These are phyloP conservation scores for Xerocomus brunneocitrinus DNA, from an alignment of 768 basidiomycete species.

Conservation along the genomic window DNA sequence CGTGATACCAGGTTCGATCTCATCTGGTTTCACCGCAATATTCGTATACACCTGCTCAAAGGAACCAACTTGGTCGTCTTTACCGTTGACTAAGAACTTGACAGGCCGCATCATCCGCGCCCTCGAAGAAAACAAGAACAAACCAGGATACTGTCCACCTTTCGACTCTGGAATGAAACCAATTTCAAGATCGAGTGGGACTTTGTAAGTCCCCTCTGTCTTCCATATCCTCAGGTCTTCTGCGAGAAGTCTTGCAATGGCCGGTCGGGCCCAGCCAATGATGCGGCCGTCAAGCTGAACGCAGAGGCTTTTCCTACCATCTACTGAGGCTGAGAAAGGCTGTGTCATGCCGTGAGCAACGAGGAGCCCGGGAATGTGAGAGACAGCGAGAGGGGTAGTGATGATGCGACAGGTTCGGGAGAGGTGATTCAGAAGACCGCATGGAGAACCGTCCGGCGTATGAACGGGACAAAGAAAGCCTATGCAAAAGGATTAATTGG, in stretches of 20 bases:
- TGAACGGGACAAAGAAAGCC: slow-evolving; percentile 98
- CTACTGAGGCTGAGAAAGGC: slow-evolving; percentile 71
- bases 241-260: slow-evolving; percentile 76
- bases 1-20: slow-evolving; percentile 70
- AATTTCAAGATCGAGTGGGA: slow-evolving; percentile 93
- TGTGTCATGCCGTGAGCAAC: slow-evolving; percentile 92
- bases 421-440: slow-evolving; percentile 95
- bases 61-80: slow-evolving; percentile 85
- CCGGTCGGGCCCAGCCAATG: slow-evolving; percentile 86
- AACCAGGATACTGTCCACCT: slow-evolving; percentile 94
- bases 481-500: slow-evolving; percentile 27
- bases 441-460: slow-evolving; percentile 96
- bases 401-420: slow-evolving; percentile 90
- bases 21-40: slow-evolving; percentile 85
- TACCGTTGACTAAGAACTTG: slow-evolving; percentile 81
- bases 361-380: slow-evolving; percentile 79
- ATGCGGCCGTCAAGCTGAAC: slow-evolving; percentile 95
- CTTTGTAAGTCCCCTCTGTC: slow-evolving; percentile 74
- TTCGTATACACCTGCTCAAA: slow-evolving; percentile 99
- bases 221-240: slow-evolving; percentile 88
- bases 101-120: slow-evolving; percentile 98
- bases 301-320: slow-evolving; percentile 77
- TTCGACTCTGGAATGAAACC: slow-evolving; percentile 84
- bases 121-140: slow-evolving; percentile 84
- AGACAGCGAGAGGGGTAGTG: slow-evolving; percentile 67